phyloP scores from a whole-genome alignment of 495 filamentous ascomycete genomes.

The Sabuloglossum arenarium region DNA sequence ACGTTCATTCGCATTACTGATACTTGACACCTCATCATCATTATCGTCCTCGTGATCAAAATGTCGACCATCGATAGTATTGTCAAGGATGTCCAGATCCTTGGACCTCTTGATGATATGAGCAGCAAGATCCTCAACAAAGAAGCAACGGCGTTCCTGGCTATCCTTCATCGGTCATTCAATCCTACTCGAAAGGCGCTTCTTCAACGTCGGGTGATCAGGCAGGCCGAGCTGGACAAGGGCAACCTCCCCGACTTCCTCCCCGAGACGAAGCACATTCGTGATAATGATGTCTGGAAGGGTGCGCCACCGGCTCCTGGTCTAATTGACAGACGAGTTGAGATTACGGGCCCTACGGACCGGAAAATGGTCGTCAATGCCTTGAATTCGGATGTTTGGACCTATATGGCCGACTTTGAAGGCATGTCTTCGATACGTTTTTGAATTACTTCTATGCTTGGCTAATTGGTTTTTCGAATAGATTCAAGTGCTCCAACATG shows the following conservation, averaged over 20 bases:
- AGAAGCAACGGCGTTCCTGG: conserved; percentile 79
- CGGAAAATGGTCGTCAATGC: conserved; percentile 99
- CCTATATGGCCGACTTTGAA: conserved; percentile 99
- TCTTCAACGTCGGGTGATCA: conserved; percentile 62
- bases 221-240: conserved; percentile 90
- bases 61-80: conserved; percentile 57
- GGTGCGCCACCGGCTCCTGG: conserved; percentile 86
- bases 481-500: conserved; percentile 95
- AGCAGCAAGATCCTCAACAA: conserved; percentile 82
- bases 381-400: conserved; percentile 92
- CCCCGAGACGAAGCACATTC: conserved; percentile 87
- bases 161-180: conserved; percentile 86
- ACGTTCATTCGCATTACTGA: not conserved
- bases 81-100: conserved; percentile 73
- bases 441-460: not conserved
- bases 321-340: conserved; percentile 83
- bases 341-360: conserved; percentile 96
- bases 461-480: conserved; percentile 13
- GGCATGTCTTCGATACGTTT: conserved; percentile 25
- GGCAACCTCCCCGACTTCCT: conserved; percentile 87
- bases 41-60: conserved; percentile 11
- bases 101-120: conserved; percentile 53
- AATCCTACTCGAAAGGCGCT: conserved; percentile 76
- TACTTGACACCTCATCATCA: not conserved
- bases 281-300: conserved; percentile 86